Conservation (phyloP, 2,329 filamentous ascomycete genomes). For the Pseudogymnoascus sp. region DNA sequence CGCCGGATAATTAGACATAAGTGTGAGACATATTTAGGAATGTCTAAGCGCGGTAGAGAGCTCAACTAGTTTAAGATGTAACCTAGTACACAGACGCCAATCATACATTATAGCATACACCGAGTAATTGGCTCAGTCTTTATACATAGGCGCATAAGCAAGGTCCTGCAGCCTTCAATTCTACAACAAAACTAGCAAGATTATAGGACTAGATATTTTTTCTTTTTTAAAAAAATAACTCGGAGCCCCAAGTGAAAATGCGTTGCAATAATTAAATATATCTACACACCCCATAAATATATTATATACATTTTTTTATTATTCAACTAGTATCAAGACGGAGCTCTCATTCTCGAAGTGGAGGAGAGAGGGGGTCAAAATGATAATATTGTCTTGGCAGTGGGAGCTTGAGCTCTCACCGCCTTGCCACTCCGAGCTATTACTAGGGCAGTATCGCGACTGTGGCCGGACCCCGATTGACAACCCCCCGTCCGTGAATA, state of each 20-base stretch:
- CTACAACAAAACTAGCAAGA: too few relatives aligned
- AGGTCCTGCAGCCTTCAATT: too few relatives aligned
- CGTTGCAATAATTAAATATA: background rate
- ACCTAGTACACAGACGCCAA: too few relatives aligned
- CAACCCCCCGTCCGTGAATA: background rate
- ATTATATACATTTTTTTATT: too few relatives aligned
- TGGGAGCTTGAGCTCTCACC: slow-evolving; percentile 6
- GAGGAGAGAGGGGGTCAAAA: background rate
- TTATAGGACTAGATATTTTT: background rate
- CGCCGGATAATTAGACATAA: too few relatives aligned
- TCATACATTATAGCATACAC: too few relatives aligned
- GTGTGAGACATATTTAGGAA: too few relatives aligned
- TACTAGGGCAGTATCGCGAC: slow-evolving; percentile 7
- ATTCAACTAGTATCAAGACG: background rate
- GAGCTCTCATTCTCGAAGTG: background rate
- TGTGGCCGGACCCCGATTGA: slow-evolving; percentile 5
- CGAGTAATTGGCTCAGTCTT: too few relatives aligned
- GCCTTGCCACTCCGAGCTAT: background rate
- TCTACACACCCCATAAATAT: background rate
- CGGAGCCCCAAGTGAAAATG: background rate
- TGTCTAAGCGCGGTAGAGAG: too few relatives aligned
- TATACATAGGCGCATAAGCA: too few relatives aligned
- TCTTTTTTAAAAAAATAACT: too few relatives aligned
- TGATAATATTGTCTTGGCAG: background rate
- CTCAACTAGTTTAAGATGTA: too few relatives aligned